A percentile compares a stretch with the other conserved stretches of the same genome.
phyloP scores from a whole-genome alignment of 1,139 yeast genomes.

The Pichia sp. region DNA sequence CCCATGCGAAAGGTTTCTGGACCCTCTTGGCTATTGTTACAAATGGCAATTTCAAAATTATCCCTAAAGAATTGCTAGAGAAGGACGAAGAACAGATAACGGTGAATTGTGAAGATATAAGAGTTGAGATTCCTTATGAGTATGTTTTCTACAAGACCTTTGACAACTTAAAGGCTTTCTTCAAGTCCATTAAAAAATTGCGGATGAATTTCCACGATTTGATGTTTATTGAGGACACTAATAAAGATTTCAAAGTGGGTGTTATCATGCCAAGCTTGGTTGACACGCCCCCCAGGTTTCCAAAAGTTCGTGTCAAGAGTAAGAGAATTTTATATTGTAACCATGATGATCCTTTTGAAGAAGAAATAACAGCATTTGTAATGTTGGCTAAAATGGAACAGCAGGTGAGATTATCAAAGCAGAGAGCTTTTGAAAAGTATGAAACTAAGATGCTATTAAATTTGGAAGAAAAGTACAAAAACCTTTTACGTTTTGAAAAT shows the following conservation, averaged over 20 bases:
- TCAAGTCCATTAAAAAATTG: slow-evolving; percentile 55
- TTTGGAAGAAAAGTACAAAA: slow-evolving; percentile 22
- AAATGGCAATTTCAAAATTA: slow-evolving; percentile 18
- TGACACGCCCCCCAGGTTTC: slow-evolving; percentile 37
- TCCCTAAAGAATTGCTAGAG: slow-evolving; percentile 3
- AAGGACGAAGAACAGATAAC: slow-evolving; percentile 14
- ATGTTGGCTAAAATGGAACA: slow-evolving; percentile 74
- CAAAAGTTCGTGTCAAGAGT: slow-evolving; percentile 49
- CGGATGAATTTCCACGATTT: slow-evolving; percentile 41
- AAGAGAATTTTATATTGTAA: slow-evolving; percentile 47
- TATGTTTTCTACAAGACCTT: slow-evolving; percentile 48
- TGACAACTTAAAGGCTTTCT: slow-evolving; percentile 57
- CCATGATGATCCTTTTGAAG: slow-evolving; percentile 89
- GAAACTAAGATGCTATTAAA: slow-evolving; percentile 35
- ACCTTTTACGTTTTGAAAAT: slow-evolving; percentile 13
- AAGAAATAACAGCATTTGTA: slow-evolving; percentile 64
- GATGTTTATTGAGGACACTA: slow-evolving; percentile 34
- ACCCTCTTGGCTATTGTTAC: slow-evolving; percentile 26
- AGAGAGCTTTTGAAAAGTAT: slow-evolving; percentile 40
- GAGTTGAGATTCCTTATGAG: slow-evolving; percentile 33
- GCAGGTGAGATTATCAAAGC: slow-evolving; percentile 56
- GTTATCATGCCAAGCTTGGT: slow-evolving; percentile 34
- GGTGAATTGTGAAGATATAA: slow-evolving; percentile 24
- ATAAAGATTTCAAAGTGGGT: slow-evolving; percentile 28
- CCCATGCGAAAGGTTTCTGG: slow-evolving; percentile 27